Evolutionary conservation across 176 grass and related monocot genomes (phyloP).

Genomic region (Areca catechu): DNA sequence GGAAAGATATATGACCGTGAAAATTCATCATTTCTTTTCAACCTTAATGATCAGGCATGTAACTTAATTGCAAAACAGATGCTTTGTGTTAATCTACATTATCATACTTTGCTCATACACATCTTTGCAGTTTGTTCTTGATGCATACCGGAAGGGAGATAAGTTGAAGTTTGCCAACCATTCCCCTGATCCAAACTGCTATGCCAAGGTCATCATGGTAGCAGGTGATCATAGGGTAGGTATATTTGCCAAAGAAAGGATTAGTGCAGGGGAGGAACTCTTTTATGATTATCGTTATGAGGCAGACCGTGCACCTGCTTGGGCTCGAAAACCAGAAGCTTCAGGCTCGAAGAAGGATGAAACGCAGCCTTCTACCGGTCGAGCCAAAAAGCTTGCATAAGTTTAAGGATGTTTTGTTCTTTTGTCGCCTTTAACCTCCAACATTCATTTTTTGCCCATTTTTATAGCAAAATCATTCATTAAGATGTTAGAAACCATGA

Average conservation of each 20-base stretch:
- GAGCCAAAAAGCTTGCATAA: conserved; percentile 79
- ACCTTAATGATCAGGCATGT: conserved; percentile 85
- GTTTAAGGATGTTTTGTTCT: background rate
- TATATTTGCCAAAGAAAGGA: conserved; percentile 91
- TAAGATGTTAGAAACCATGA: no score
- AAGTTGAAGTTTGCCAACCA: conserved; percentile 98
- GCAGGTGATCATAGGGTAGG: conserved; percentile 89
- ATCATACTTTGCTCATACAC: background rate
- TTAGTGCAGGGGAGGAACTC: conserved; percentile 63
- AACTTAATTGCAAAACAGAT: background rate
- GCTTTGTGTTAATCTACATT: no score
- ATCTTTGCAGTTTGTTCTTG: conserved; percentile 73
- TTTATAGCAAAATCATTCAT: no score
- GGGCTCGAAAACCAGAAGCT: conserved; percentile 81
- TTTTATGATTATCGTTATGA: conserved; percentile 95
- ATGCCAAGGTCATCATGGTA: conserved; percentile 94
- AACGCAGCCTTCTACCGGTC: conserved; percentile 46
- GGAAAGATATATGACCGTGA: conserved; percentile 98
- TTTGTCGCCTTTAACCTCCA: background rate
- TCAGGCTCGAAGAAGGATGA: conserved; percentile 52
- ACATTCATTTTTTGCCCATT: conserved; percentile 18
- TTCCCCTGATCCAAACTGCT: conserved; percentile 91
- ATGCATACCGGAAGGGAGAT: conserved; percentile 93
- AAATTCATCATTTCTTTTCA: conserved; percentile 94
- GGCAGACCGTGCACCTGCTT: conserved; percentile 68